Evolutionary conservation across 495 filamentous ascomycete species (phyloP).

Genomic region (Penicillium cosmopolitanum): DNA sequence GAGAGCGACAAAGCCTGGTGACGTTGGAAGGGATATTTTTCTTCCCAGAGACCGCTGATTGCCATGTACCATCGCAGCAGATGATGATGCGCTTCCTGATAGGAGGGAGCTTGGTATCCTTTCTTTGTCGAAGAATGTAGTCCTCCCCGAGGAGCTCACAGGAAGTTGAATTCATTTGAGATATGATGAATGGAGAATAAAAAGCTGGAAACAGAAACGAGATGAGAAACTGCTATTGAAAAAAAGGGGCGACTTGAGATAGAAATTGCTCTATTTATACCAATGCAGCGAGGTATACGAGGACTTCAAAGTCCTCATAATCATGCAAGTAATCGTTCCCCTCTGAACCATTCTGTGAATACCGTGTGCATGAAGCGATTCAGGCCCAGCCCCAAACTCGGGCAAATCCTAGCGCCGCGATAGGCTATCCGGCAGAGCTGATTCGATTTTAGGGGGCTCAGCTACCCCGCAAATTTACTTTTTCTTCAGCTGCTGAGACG

Average conservation of each 20-base stretch:
- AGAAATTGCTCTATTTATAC: not conserved
- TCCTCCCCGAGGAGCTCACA: slow-evolving; percentile 10
- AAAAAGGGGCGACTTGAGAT: not conserved
- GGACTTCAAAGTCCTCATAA: too few relatives aligned
- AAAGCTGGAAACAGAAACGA: not conserved
- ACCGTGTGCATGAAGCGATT: slow-evolving; percentile 8
- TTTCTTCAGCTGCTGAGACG: slow-evolving; percentile 8
- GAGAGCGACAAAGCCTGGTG: slow-evolving; percentile 26
- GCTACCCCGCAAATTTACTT: slow-evolving; percentile 7
- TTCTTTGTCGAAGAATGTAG: slow-evolving; percentile 7
- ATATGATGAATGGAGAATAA: not conserved
- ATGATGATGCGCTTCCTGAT: slow-evolving; percentile 30
- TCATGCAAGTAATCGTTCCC: not conserved
- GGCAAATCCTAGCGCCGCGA: not conserved
- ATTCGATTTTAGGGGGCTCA: slow-evolving; percentile 1
- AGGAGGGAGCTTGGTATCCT: slow-evolving; percentile 10
- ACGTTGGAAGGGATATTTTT: slow-evolving; percentile 35
- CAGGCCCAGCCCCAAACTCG: slow-evolving; percentile 3
- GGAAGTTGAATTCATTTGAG: slow-evolving; percentile 5
- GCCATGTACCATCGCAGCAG: slow-evolving; percentile 38
- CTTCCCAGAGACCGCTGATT: slow-evolving; percentile 27
- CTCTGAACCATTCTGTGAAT: not conserved
- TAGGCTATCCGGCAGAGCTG: not conserved
- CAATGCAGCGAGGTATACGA: too few relatives aligned
- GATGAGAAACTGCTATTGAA: not conserved